Conservation (phyloP, 2,329 filamentous ascomycete genomes). For the Lachnellula hyalina region DNA sequence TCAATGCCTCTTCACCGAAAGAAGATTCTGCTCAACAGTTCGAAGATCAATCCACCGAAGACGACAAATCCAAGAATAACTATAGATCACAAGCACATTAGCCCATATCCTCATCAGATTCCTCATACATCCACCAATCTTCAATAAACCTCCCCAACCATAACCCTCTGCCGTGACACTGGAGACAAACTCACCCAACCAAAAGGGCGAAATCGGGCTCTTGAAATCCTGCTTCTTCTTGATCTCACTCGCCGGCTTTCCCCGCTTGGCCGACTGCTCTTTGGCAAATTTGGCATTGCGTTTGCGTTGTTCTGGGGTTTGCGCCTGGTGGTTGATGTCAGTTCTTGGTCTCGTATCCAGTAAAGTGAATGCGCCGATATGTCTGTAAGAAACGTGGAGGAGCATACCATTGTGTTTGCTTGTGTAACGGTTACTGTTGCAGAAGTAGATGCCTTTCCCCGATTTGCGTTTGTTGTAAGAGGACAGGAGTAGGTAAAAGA, state of each 20-base stretch:
- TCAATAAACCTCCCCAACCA: not conserved
- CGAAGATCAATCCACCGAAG: constrained; percentile 34
- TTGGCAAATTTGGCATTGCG: constrained; percentile 76
- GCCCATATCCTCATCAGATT: not conserved
- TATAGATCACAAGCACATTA: constrained; percentile 7
- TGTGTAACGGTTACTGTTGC: not conserved
- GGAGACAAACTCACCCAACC: constrained; percentile 49
- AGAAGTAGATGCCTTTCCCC: not conserved
- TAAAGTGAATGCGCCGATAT: not conserved
- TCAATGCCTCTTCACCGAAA: constrained; percentile 16
- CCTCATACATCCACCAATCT: too few relatives aligned
- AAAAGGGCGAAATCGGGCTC: constrained; percentile 58
- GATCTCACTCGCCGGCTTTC: constrained; percentile 62
- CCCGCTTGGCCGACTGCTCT: constrained; percentile 66
- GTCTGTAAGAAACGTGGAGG: not conserved
- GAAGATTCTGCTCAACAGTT: constrained; percentile 33
- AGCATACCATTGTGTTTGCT: constrained; percentile 19
- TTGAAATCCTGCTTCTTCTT: constrained; percentile 50
- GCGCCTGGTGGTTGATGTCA: constrained; percentile 49
- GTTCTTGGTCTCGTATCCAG: constrained; percentile 1
- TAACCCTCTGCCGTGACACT: not conserved
- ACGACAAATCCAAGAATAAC: constrained; percentile 30
- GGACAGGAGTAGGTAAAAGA: not conserved
- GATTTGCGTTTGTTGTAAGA: not conserved
- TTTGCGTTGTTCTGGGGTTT: constrained; percentile 79